Evolutionary conservation across 106 monocot genomes (phyloP).

Genomic region (Acorus gramineus): DNA sequence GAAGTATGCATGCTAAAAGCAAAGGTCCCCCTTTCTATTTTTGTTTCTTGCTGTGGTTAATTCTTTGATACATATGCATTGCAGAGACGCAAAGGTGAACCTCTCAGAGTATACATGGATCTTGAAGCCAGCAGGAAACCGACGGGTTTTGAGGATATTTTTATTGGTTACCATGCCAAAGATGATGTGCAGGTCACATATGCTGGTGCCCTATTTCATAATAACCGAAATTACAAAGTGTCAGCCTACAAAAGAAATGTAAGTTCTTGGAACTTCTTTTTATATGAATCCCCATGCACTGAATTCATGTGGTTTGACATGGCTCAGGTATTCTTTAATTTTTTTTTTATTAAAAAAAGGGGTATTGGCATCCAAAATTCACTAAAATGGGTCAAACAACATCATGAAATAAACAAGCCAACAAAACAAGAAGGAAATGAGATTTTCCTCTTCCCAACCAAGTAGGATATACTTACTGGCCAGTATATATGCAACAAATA

Average conservation of each 20-base stretch:
- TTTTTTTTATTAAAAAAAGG: no score
- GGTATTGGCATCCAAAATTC: no score
- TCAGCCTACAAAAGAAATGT: conserved; percentile 65
- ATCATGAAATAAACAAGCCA: no score
- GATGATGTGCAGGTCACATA: conserved; percentile 86
- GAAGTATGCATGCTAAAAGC: neutral
- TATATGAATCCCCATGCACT: no score
- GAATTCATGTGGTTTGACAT: no score
- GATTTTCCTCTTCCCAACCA: no score
- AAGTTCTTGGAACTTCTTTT: conserved; percentile 10
- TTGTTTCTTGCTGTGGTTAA: neutral
- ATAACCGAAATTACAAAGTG: conserved; percentile 58
- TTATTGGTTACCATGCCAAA: conserved; percentile 76
- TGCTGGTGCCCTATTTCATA: conserved; percentile 74
- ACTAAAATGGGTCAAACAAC: no score
- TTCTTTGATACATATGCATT: neutral
- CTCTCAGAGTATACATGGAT: conserved; percentile 80
- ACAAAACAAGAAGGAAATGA: no score
- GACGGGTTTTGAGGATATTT: conserved; percentile 77
- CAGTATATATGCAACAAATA: no score
- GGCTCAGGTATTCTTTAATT: no score
- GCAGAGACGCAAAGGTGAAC: conserved; percentile 66
- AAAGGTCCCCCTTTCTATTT: neutral
- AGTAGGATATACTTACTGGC: no score
- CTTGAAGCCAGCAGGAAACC: conserved; percentile 69